Conservation (phyloP, 1,139 yeast species). For the Hyphopichia buzzinii region DNA sequence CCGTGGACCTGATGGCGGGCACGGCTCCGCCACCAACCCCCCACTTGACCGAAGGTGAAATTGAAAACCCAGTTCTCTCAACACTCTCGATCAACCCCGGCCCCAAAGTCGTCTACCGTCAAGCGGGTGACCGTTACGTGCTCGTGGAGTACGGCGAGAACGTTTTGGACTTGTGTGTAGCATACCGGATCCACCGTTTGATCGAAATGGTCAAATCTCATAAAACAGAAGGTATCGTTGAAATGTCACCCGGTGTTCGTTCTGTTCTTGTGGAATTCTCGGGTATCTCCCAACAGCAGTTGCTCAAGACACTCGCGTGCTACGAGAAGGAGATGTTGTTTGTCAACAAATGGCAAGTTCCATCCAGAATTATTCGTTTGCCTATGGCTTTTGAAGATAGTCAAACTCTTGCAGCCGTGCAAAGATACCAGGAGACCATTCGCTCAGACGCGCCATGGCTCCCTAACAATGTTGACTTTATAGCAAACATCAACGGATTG, state of each 20-base stretch:
- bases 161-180: slow-evolving; percentile 75
- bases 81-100: slow-evolving; percentile 28
- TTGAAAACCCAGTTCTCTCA: slow-evolving; percentile 55
- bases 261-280: slow-evolving; percentile 87
- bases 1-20: slow-evolving; percentile 42
- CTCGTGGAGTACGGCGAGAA: slow-evolving; percentile 92
- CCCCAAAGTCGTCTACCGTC: slow-evolving; percentile 83
- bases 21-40: slow-evolving; percentile 26
- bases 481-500: slow-evolving; percentile 83
- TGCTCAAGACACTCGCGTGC: slow-evolving; percentile 63
- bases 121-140: slow-evolving; percentile 94
- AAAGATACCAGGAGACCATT: slow-evolving; percentile 89
- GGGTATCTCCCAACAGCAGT: slow-evolving; percentile 54
- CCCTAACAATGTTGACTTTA: slow-evolving; percentile 94
- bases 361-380: slow-evolving; percentile 74
- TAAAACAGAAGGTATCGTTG: slow-evolving; percentile 75
- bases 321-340: slow-evolving; percentile 74
- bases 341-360: slow-evolving; percentile 80
- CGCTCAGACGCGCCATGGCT: slow-evolving; percentile 95
- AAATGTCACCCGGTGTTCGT: slow-evolving; percentile 96
- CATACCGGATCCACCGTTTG: slow-evolving; percentile 82
- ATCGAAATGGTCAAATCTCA: slow-evolving; percentile 68
- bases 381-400: slow-evolving; percentile 97
- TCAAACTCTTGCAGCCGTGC: slow-evolving; percentile 83
- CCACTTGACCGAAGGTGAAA: slow-evolving; percentile 41